Base-by-base conservation (phyloP, 2,329 filamentous ascomycete species). In the Diplodia seriata region DNA sequence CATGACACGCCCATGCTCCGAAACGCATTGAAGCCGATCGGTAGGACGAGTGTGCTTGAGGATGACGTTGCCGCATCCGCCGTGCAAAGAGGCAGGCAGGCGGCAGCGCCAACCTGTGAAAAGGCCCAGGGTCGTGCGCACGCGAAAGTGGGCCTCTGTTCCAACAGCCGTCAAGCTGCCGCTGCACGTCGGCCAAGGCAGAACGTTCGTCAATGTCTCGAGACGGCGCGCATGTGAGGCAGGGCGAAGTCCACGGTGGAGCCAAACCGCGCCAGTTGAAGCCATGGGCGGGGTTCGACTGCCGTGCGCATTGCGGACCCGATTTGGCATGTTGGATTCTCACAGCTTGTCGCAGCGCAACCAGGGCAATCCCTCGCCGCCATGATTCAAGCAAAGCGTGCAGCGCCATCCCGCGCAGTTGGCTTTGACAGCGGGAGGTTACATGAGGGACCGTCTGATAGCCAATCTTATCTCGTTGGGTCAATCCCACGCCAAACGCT, bases 1-100 rank as follows among this genome's bases (percentile, higher is more conserved):
- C 29, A 40, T 49, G 12, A 1, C 8, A 31, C 54, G 51, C 31
- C 59, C 59, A 51, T 63, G 59, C 59, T 18, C 43, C n/a, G 29
- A 51, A 62, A 62, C 59, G 59, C 43, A 62, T 62, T 51, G 29
- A 8, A 62, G 59, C 59, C 20, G 43, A 51, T 62, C 59, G 4
- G 8, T n/a, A n/a, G n/a, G n/a, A n/a, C n/a, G n/a, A n/a, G n/a
- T 33, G 36, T 38, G 36, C 36, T 33, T 38, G 36, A 12, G 36
- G 3, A 38, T 38, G 36, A 56, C 12, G 26, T 38, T 33, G 31
- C 43, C 26, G 26, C 26, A 23, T 23, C 23, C 23, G 23, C 23
- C 2, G 23, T 23, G 23, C 23, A 26, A 4, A 26, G 26, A 26
- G 26, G 26, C 26, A 3, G 26, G 26, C 26, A 26, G 26, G 26